Evolutionary conservation across 2,329 filamentous ascomycete genomes (phyloP).

Genomic region (Metarhizium brunneum): DNA sequence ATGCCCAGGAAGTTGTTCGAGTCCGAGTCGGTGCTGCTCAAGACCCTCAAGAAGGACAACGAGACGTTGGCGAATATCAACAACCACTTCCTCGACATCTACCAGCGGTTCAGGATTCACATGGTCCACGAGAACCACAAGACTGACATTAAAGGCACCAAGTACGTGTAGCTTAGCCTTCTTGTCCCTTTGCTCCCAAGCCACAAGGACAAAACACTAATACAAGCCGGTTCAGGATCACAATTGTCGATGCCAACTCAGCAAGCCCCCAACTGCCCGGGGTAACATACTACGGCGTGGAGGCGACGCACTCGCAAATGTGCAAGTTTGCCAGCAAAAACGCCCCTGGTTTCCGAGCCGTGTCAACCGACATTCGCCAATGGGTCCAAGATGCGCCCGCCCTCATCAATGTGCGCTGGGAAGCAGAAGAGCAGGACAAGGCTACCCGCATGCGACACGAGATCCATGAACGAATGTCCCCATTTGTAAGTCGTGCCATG

Average conservation of each 20-base stretch:
- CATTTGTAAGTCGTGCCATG: conserved; percentile 11
- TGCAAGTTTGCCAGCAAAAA: conserved; percentile 59
- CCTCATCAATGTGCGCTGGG: conserved; percentile 49
- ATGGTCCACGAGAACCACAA: conserved; percentile 70
- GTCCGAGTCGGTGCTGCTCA: conserved; percentile 57
- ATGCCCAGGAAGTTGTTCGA: conserved; percentile 59
- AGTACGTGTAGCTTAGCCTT: conserved; percentile 18
- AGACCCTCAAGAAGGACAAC: conserved; percentile 62
- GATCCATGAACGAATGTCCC: conserved; percentile 33
- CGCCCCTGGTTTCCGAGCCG: conserved; percentile 53
- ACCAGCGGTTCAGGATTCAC: conserved; percentile 61
- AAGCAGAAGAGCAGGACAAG: conserved; percentile 47
- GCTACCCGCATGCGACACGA: conserved; percentile 33
- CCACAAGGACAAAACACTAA: background rate
- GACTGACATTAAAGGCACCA: conserved; percentile 57
- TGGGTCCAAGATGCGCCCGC: conserved; percentile 45
- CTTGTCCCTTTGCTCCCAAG: no score
- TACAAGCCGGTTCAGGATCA: conserved; percentile 21
- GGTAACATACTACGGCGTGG: conserved; percentile 65
- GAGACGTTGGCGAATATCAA: conserved; percentile 69
- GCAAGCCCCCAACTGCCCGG: conserved; percentile 61
- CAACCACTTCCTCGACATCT: conserved; percentile 60
- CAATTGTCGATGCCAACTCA: conserved; percentile 62
- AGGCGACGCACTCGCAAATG: conserved; percentile 62
- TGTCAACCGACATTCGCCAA: conserved; percentile 38